Conservation (phyloP, 352 stramenopile genomes). For the Phytophthora pisi region DNA sequence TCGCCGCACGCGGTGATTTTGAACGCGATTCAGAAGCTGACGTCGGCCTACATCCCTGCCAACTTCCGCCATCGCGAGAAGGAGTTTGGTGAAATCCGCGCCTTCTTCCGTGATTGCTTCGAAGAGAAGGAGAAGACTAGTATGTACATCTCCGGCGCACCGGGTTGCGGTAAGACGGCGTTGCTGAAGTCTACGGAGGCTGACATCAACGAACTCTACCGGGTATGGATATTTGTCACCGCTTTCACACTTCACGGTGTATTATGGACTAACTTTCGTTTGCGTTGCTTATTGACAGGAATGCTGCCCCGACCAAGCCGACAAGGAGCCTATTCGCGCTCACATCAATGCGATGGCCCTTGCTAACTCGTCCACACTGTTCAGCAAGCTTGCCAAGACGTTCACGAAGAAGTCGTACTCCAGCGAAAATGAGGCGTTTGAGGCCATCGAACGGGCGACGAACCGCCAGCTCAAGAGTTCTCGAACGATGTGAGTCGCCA, state of each 20-base stretch:
- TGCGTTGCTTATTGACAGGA: conserved; percentile 31
- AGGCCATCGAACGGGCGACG: conserved; percentile 65
- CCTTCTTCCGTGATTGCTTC: conserved; percentile 72
- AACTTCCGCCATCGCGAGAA: conserved; percentile 66
- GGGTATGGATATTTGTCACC: conserved; percentile 35
- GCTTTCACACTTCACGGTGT: conserved; percentile 11
- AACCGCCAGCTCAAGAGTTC: conserved; percentile 47
- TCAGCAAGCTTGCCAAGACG: conserved; percentile 58
- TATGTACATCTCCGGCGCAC: conserved; percentile 80
- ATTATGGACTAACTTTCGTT: not conserved
- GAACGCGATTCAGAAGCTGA: conserved; percentile 57
- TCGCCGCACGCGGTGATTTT: conserved; percentile 26
- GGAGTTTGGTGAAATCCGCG: conserved; percentile 54
- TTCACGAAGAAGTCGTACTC: conserved; percentile 56
- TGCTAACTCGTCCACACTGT: conserved; percentile 52
- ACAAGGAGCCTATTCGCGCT: conserved; percentile 48
- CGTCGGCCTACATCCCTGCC: conserved; percentile 48
- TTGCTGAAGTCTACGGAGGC: conserved; percentile 62
- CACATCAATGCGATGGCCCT: conserved; percentile 83
- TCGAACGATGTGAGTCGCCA: conserved; percentile 56
- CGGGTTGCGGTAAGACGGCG: conserved; percentile 81
- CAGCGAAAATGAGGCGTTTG: conserved; percentile 58
- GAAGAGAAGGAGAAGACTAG: conserved; percentile 53
- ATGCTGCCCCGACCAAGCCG: conserved; percentile 30
- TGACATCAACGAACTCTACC: conserved; percentile 57